Percentiles rank a stretch among this genome's conserved stretches.
Conservation (phyloP, 495 filamentous ascomycete species). For the Glarea lozoyensis region DNA sequence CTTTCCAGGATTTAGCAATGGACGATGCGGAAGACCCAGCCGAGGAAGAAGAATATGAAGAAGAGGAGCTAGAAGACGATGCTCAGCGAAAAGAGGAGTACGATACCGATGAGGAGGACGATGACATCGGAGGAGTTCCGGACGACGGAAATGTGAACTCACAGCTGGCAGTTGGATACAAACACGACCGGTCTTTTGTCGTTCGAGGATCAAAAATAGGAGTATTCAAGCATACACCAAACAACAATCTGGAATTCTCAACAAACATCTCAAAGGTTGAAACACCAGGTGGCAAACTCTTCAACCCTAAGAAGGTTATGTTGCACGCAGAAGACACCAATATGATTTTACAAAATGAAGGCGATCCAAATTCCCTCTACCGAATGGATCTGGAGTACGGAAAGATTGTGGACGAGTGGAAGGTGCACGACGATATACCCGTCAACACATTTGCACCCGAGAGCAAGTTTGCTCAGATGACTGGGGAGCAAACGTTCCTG, state of each 20-base stretch:
- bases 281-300: slow-evolving; percentile 77
- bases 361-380: slow-evolving; percentile 86
- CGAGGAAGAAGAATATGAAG: slow-evolving; percentile 56
- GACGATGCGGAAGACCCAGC: slow-evolving; percentile 59
- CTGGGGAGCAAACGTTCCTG: slow-evolving; percentile 85
- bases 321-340: slow-evolving; percentile 86
- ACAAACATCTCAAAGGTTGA: slow-evolving; percentile 95
- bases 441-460: slow-evolving; percentile 87
- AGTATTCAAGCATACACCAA: slow-evolving; percentile 91
- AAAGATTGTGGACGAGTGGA: slow-evolving; percentile 99
- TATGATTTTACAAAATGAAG: slow-evolving; percentile 81
- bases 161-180: slow-evolving; percentile 95
- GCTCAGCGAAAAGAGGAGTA: slow-evolving; percentile 71
- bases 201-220: slow-evolving; percentile 96
- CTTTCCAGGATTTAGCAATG: slow-evolving; percentile 92
- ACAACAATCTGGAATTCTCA: slow-evolving; percentile 92
- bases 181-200: slow-evolving; percentile 93
- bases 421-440: slow-evolving; percentile 93
- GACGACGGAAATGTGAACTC: slow-evolving; percentile 86
- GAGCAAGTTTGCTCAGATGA: slow-evolving; percentile 98
- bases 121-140: slow-evolving; percentile 64
- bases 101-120: slow-evolving; percentile 84
- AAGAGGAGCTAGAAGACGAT: slow-evolving; percentile 55
- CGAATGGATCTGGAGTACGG: slow-evolving; percentile 98
- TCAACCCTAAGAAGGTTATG: slow-evolving; percentile 97